Base-by-base conservation (phyloP, 345 rosid genomes). In the Toxicodendron radicans region DNA sequence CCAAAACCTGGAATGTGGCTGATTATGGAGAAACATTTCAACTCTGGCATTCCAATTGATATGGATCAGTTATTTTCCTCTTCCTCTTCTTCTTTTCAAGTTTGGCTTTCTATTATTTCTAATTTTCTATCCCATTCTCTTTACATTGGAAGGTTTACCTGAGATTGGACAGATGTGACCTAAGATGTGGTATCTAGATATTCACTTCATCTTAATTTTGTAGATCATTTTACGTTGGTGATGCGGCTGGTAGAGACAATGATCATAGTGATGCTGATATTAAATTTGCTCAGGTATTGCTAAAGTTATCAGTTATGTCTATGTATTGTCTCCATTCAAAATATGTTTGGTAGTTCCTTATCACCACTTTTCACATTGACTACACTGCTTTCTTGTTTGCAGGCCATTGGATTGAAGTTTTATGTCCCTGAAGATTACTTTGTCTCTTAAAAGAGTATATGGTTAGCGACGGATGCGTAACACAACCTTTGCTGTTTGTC, bases 151-250 rank as follows among this genome's bases (percentile, higher is more conserved):
- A 51, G 49, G 16, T 16, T 48, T 7, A 11, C 49, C 49, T 20
- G 30, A 27, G 30, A 27, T 27, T 27, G 30, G 30, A 27, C 30
- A 27, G 30, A 27, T 27, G 30, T 27, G 30, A 27, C 30, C 30
- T 33, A 24, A 8, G 24, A 45, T 41, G 3, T 71, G 76, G 53
- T 7, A 20, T 63, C 16, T 38, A 52, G n/a, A 58, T 58, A 10
- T 68, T 73, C 38, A 13, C 38, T 38, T n/a, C 51, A 51, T 60
- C 27, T 74, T 41, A 68, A 14, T 48, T 58, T 1, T 77, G 70
- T 78, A 95, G 99, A 81, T 93, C 98, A 4, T 95, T 93, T 78
- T 95, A 91, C 72, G 99, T 95, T 57, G 99, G 99, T 14, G 99
- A 95, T 80, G 98, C 99, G 64, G 97, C 97, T 3, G 99, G 99